These are phyloP conservation scores for Nelumbo lutea DNA, from an alignment of 164 flowering plant genomes.

Conservation along the genomic window DNA sequence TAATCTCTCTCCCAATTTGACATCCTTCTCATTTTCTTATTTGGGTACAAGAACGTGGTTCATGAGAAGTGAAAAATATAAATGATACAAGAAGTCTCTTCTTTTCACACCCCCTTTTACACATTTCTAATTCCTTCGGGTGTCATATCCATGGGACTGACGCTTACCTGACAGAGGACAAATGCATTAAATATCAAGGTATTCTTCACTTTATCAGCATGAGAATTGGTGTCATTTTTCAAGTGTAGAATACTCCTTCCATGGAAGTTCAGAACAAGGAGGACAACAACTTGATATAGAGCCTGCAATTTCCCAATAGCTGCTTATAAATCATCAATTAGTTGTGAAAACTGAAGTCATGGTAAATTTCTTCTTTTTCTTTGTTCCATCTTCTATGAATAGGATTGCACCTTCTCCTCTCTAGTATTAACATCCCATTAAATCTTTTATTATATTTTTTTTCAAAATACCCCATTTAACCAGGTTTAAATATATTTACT, in stretches of 20 bases:
- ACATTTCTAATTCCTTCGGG: too few relatives aligned
- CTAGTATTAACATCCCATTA: too few relatives aligned
- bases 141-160: background rate
- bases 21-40: too few relatives aligned
- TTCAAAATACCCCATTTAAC: too few relatives aligned
- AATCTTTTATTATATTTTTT: too few relatives aligned
- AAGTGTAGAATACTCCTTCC: conserved; percentile 50
- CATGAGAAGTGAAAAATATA: too few relatives aligned
- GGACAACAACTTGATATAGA: conserved; percentile 79
- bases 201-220: conserved; percentile 59
- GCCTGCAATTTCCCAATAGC: conserved; percentile 48
- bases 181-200: conserved; percentile 89
- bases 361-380: background rate
- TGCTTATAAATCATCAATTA: background rate
- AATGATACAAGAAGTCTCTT: too few relatives aligned
- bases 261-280: conserved; percentile 65
- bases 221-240: conserved; percentile 21
- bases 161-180: conserved; percentile 81
- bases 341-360: background rate
- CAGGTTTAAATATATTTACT: too few relatives aligned
- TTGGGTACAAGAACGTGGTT: too few relatives aligned
- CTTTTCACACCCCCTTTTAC: background rate
- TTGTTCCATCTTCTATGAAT: background rate
- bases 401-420: too few relatives aligned
- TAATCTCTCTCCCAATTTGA: too few relatives aligned